Percentiles rank a stretch among this genome's conserved stretches.
Conservation (phyloP, 2,329 filamentous ascomycete genomes). For the Colletotrichum sp. region DNA sequence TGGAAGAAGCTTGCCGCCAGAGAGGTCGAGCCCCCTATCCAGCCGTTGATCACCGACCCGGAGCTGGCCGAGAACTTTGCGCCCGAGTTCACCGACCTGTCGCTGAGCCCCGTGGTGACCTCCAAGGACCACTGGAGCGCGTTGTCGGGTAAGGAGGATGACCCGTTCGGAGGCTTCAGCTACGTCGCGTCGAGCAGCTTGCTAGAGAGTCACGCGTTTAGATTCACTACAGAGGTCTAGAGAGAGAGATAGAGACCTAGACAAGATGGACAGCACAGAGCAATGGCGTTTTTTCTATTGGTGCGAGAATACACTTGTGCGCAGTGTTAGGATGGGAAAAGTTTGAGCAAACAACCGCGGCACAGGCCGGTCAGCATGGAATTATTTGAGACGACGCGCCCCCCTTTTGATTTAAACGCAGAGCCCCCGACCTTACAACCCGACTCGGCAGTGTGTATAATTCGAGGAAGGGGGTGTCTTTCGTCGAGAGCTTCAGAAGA, state of each 20-base stretch:
- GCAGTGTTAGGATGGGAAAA: neutral
- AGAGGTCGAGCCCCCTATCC: slow-evolving; percentile 87
- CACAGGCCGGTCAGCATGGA: neutral
- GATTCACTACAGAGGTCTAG: slow-evolving; percentile 23
- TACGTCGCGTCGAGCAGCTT: slow-evolving; percentile 66
- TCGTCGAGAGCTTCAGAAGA: neutral
- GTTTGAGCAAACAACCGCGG: neutral
- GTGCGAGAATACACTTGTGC: neutral
- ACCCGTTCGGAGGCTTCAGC: slow-evolving; percentile 69
- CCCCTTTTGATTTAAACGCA: neutral
- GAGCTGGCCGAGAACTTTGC: slow-evolving; percentile 97
- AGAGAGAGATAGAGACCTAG: neutral
- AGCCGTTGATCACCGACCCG: slow-evolving; percentile 92
- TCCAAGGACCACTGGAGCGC: slow-evolving; percentile 46
- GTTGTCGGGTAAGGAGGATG: slow-evolving; percentile 39
- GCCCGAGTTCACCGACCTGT: slow-evolving; percentile 86
- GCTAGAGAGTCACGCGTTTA: slow-evolving; percentile 54
- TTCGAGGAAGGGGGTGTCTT: neutral
- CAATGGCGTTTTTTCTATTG: neutral
- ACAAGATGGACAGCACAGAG: neutral
- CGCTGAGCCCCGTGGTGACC: slow-evolving; percentile 74
- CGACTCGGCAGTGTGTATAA: neutral
- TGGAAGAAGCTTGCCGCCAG: slow-evolving; percentile 86
- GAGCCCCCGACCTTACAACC: neutral
- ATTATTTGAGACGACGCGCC: neutral